Evolutionary conservation across 2,329 filamentous ascomycete species (phyloP).

Genomic region (Clonostachys rhizophaga): DNA sequence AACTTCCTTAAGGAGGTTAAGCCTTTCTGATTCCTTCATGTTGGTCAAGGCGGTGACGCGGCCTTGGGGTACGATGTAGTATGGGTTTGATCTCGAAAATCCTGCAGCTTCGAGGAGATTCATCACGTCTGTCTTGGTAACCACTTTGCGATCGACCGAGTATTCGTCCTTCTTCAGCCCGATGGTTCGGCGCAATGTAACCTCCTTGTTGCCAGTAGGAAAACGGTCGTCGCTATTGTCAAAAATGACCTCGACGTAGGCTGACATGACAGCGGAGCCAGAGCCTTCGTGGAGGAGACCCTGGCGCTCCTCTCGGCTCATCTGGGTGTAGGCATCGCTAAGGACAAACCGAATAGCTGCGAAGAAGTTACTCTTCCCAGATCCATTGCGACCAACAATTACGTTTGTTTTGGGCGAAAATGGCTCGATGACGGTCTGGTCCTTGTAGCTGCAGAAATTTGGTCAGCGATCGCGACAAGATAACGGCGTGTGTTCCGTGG

Average conservation of each 20-base stretch:
- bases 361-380: slow-evolving; percentile 99
- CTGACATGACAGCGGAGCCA: slow-evolving; percentile 95
- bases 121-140: slow-evolving; percentile 90
- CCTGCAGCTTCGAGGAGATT: slow-evolving; percentile 93
- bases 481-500: too few species aligned
- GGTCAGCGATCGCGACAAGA: too few species aligned
- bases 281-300: slow-evolving; percentile 97
- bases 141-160: slow-evolving; percentile 93
- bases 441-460: slow-evolving; percentile 74
- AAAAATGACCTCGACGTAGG: slow-evolving; percentile 99
- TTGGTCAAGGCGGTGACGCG: slow-evolving; percentile 95
- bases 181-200: slow-evolving; percentile 89
- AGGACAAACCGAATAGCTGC: slow-evolving; percentile 97
- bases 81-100: slow-evolving; percentile 95
- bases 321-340: slow-evolving; percentile 93
- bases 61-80: slow-evolving; percentile 98
- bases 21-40: slow-evolving; percentile 92
- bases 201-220: slow-evolving; percentile 85
- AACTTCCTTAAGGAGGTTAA: slow-evolving; percentile 94
- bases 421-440: slow-evolving; percentile 96
- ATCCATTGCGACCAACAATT: slow-evolving; percentile 97
- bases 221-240: slow-evolving; percentile 97
- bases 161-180: slow-evolving; percentile 98
- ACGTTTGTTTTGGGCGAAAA: slow-evolving; percentile 98
- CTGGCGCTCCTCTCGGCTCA: slow-evolving; percentile 93